Base-by-base conservation (phyloP, 305 asterid species). In the Fraxinus velutina region DNA sequence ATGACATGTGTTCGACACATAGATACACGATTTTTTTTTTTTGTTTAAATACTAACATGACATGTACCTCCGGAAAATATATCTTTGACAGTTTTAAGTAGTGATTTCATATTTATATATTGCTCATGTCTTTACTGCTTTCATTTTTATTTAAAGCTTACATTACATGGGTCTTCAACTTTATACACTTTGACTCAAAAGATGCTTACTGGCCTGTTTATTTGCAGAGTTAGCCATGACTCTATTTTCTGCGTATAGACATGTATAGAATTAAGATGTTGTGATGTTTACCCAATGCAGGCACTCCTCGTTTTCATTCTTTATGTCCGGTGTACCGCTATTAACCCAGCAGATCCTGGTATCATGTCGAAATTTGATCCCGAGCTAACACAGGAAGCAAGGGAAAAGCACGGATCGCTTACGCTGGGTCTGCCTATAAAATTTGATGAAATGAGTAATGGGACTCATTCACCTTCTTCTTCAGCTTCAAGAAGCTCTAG, bases 341-440 rank as follows among this genome's bases (percentile, higher is more conserved):
- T 96, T 83, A 94, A 96, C 88, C 99, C 99, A 7, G 98, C 99
- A 29, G 99, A 94, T 85, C 98, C 99, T 32, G 99, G 99, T 60
- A 94, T 96, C 86, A 93, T 96, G 97, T 87, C 86, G 78, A 93
- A 88, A 81, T 94, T 96, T 79, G 89, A 90, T 47, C 89, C 90
- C 34, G 91, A 87, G 83, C 82, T 81, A 4, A 84, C 79, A 84
- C 84, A 87, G 52, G 91, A 84, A 82, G 87, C 84, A 50, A 81
- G 73, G 71, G 86, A 76, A 84, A 91, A 87, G 83, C 91, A 82
- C 17, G 93, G 89, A 73, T 84, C 90, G 24, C 85, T 88, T 75
- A 85, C 89, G 21, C 84, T 81, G 75, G 89, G 86, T 72, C 84
- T 33, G 76, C 85, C 86, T 77, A 83, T 85, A 86, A 92, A 92